Percentiles rank a stretch among this genome's conserved stretches.
Conservation (phyloP, 2,329 filamentous ascomycete species). For the Pseudogymnoascus sp. region DNA sequence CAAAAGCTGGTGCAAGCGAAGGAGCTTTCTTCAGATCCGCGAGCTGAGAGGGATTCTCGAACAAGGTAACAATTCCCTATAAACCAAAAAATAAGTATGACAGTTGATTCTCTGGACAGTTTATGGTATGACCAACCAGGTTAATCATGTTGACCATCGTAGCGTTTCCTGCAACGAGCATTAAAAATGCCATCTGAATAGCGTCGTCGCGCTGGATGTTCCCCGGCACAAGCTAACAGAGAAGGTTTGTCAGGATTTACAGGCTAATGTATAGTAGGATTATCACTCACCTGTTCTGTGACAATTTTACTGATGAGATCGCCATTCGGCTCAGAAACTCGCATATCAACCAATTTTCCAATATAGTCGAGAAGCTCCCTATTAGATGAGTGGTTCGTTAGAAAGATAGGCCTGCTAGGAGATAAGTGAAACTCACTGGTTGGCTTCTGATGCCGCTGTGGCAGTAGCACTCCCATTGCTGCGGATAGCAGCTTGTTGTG, state of each 20-base stretch:
- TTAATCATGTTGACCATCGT: conserved; percentile 47
- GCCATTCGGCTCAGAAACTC: conserved; percentile 33
- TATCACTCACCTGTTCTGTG: conserved; percentile 15
- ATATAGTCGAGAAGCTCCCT: conserved; percentile 41
- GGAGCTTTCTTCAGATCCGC: conserved; percentile 35
- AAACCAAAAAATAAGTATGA: not conserved
- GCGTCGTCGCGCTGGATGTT: conserved; percentile 25
- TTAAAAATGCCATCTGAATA: conserved; percentile 42
- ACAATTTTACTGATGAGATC: conserved; percentile 40
- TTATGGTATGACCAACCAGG: conserved; percentile 28
- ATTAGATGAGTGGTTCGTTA: not conserved
- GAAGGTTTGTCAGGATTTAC: conserved; percentile 16
- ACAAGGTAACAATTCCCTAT: conserved; percentile 38
- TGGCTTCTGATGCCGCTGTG: conserved; percentile 39
- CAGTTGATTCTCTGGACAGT: not conserved
- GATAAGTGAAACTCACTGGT: conserved; percentile 28
- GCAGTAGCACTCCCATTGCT: conserved; percentile 42
- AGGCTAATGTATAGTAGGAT: not conserved
- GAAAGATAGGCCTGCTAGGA: not conserved
- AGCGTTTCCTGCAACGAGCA: conserved; percentile 45
- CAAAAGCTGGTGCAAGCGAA: conserved; percentile 33
- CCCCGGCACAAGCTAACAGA: conserved; percentile 26
- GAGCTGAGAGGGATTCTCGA: conserved; percentile 38
- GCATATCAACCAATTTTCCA: conserved; percentile 35
- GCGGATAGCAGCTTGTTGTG: conserved; percentile 39